A percentile compares a stretch with the other conserved stretches of the same genome.
phyloP scores from a whole-genome alignment of 352 stramenopile genomes.

The Thraustochytrium striatum region DNA sequence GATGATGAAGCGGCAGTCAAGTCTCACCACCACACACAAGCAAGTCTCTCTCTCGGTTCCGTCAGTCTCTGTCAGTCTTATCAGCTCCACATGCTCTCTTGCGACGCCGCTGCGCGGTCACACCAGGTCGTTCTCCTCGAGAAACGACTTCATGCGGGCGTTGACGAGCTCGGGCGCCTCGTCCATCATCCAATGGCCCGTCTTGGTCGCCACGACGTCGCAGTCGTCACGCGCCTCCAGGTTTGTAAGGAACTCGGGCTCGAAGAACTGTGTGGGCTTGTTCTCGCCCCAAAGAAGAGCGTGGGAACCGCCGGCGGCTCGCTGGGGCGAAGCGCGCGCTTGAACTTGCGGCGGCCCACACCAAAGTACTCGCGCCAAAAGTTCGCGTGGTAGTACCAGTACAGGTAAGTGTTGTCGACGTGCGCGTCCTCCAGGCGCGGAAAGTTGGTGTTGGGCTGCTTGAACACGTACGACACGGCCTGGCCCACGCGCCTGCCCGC shows the following conservation, averaged over 20 bases:
- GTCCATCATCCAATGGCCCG: slow-evolving; percentile 20
- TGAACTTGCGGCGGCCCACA: not conserved
- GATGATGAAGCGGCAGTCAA: not conserved
- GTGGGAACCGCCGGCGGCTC: not conserved
- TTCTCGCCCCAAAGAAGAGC: slow-evolving; percentile 29
- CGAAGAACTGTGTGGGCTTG: slow-evolving; percentile 17
- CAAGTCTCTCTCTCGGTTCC: too few relatives aligned
- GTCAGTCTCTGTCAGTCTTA: too few relatives aligned
- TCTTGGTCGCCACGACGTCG: slow-evolving; percentile 11
- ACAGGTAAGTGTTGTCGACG: slow-evolving; percentile 3
- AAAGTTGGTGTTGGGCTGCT: not conserved
- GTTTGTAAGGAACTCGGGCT: not conserved
- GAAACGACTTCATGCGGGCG: not conserved
- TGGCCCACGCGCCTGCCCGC: not conserved
- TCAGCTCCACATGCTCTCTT: too few relatives aligned
- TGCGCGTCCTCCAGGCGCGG: not conserved
- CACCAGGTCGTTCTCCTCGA: slow-evolving; percentile 14
- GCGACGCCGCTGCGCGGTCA: too few relatives aligned
- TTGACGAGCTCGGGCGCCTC: slow-evolving; percentile 2
- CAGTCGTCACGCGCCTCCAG: slow-evolving; percentile 7
- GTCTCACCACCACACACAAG: not conserved
- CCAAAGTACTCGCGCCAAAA: slow-evolving; percentile 23
- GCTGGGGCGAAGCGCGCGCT: not conserved
- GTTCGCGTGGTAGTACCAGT: slow-evolving; percentile 39
- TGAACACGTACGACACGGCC: not conserved